Evolutionary conservation across 345 rosid species (phyloP).

Genomic region (Eucalyptus marginata): DNA sequence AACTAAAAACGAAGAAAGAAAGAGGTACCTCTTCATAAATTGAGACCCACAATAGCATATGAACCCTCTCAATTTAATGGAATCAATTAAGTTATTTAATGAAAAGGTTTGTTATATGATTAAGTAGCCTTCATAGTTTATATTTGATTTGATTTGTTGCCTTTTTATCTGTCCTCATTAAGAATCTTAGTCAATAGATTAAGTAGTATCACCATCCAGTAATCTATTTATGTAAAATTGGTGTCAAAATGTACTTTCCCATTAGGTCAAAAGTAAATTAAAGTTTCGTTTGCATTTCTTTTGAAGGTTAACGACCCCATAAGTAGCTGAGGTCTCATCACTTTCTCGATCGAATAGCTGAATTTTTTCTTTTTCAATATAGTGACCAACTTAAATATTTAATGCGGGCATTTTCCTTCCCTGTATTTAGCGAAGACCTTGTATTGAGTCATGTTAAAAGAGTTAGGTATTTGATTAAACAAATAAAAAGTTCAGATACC

Average conservation of each 20-base stretch:
- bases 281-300: not conserved
- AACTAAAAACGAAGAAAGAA: no score
- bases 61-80: no score
- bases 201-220: not conserved
- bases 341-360: not conserved
- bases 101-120: not conserved
- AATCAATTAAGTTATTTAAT: no score
- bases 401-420: not conserved
- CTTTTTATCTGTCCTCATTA: not conserved
- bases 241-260: not conserved
- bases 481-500: not conserved
- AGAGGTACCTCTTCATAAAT: no score
- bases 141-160: not conserved
- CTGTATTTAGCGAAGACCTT: not conserved
- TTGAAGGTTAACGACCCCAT: not conserved
- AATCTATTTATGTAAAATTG: not conserved
- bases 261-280: not conserved
- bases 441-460: not conserved
- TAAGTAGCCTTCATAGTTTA: not conserved
- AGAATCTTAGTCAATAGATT: not conserved
- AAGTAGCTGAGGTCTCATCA: not conserved
- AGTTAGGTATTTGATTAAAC: not conserved
- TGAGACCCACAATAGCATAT: no score
- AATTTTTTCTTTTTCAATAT: not conserved
- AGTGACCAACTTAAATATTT: not conserved